Base-by-base conservation (phyloP, 345 rosid genomes). In the Populus alba region DNA sequence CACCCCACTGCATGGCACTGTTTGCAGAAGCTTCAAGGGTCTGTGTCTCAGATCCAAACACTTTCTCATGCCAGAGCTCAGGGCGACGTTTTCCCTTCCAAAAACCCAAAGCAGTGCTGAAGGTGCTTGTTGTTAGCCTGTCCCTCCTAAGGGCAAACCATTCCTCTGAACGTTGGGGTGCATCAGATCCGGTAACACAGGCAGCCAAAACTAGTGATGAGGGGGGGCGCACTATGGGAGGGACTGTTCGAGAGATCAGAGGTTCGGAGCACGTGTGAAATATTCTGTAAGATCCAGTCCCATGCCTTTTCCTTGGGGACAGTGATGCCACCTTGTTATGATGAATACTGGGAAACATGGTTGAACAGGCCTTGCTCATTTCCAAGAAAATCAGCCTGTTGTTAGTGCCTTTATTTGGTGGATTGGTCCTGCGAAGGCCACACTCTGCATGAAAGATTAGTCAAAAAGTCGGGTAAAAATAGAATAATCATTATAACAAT, bases 51-150 rank as follows among this genome's bases (percentile, higher is more conserved):
- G 79, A 68, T 55, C 76, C 82, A 68, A 89, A 95, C 2, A 93
- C 98, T 75, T 95, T 95, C 81, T 95, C 99, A 37, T 83, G 88
- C 99, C 99, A 95, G 16, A 95, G 98, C 86, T 95, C 94, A 20
- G 79, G 59, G 12, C 99, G 91, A 12, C 94, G 92, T 1, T 70
- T 90, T 55, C 91, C 91, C 79, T 93, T 95, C 99, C 99, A 95
- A 71, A 95, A 90, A 7, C 99, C 99, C 51, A 95, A 83, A 8
- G 93, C 99, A 27, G 98, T 95, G 69, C 97, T 93, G 86, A 95
- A 95, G 70, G 98, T 93, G 87, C 99, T 95, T 0, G 99, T 89
- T 8, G 99, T 95, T 74, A 95, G 85, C 86, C 88, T 89, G 87
- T 93, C 88, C 89, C 79, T 91, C 68, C 97, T 82, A 47, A 95